A percentile compares a stretch with the other conserved stretches of the same genome.
These are phyloP conservation scores for Aureobasidium sp. DNA, from an alignment of 2,329 filamentous ascomycete species.

Conservation along the genomic window DNA sequence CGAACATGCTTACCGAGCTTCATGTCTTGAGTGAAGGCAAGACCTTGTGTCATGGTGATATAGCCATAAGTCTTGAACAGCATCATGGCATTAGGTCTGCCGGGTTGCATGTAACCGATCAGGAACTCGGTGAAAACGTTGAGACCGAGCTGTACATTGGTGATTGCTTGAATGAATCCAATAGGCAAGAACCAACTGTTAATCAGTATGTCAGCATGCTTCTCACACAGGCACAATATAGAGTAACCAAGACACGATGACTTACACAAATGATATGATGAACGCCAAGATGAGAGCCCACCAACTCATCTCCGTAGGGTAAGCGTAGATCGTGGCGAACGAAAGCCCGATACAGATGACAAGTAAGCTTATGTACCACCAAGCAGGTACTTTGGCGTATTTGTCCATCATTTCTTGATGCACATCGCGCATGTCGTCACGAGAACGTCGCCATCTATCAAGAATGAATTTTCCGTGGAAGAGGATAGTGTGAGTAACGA, in stretches of 20 bases:
- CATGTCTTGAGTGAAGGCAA: conserved; percentile 80
- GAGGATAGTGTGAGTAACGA: conserved; percentile 73
- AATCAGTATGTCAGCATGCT: background rate
- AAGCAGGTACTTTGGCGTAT: conserved; percentile 73
- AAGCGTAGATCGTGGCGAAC: conserved; percentile 36
- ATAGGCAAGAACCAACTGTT: background rate
- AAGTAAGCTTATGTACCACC: conserved; percentile 54
- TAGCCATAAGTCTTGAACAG: conserved; percentile 63
- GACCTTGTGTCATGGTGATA: conserved; percentile 54
- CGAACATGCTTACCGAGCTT: conserved; percentile 54
- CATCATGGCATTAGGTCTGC: conserved; percentile 80
- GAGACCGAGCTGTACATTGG: conserved; percentile 46
- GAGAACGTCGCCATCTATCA: conserved; percentile 59
- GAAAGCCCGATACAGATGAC: conserved; percentile 17
- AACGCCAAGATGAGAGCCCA: conserved; percentile 70
- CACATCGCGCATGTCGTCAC: conserved; percentile 55
- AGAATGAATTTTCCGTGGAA: conserved; percentile 82
- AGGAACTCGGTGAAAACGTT: conserved; percentile 62
- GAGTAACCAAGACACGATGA: background rate
- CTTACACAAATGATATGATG: conserved; percentile 63
- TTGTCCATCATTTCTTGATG: conserved; percentile 75
- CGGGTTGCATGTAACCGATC: conserved; percentile 75
- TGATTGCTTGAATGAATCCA: conserved; percentile 74
- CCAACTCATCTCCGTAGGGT: conserved; percentile 77
- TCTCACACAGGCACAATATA: background rate